Evolutionary conservation across 176 grass and related monocot species (phyloP).

Genomic region (Luzula sylvatica): DNA sequence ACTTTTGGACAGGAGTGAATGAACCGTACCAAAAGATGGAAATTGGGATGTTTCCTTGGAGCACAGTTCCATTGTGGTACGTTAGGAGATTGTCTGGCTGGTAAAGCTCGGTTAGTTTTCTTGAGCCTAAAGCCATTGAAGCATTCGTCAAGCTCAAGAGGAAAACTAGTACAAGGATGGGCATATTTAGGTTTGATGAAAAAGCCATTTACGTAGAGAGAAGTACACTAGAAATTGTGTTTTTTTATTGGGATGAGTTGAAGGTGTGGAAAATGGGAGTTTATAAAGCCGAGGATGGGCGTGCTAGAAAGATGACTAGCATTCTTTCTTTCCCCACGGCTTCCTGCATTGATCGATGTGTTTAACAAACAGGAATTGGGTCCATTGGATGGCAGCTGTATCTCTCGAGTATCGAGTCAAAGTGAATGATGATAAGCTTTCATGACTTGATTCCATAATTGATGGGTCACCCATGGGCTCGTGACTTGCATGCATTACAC

Average conservation of each 20-base stretch:
- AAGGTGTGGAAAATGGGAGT: neutral
- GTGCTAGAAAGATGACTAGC: neutral
- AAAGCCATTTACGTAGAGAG: too few relatives aligned
- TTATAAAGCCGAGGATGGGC: neutral
- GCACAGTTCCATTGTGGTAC: conserved; percentile 43
- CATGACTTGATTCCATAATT: neutral
- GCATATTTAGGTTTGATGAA: neutral
- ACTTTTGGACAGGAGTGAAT: conserved; percentile 34
- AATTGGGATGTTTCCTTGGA: conserved; percentile 39
- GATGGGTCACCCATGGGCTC: too few relatives aligned
- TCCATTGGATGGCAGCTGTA: conserved; percentile 5
- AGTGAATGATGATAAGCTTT: too few relatives aligned
- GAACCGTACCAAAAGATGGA: conserved; percentile 50
- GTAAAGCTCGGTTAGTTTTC: conserved; percentile 40
- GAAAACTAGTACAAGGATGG: conserved; percentile 2
- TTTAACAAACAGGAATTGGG: neutral
- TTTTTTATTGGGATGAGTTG: neutral
- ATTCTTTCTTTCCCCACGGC: conserved; percentile 6
- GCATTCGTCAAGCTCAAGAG: conserved; percentile 24
- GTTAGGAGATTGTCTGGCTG: conserved; percentile 31
- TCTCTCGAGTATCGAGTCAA: neutral
- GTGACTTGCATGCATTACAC: neutral
- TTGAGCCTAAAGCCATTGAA: conserved; percentile 30
- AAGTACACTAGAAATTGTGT: neutral
- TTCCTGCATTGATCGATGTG: conserved; percentile 11